Evolutionary conservation across 1,284 basidiomycete species (phyloP).

Genomic region (Ustilago lituana): DNA sequence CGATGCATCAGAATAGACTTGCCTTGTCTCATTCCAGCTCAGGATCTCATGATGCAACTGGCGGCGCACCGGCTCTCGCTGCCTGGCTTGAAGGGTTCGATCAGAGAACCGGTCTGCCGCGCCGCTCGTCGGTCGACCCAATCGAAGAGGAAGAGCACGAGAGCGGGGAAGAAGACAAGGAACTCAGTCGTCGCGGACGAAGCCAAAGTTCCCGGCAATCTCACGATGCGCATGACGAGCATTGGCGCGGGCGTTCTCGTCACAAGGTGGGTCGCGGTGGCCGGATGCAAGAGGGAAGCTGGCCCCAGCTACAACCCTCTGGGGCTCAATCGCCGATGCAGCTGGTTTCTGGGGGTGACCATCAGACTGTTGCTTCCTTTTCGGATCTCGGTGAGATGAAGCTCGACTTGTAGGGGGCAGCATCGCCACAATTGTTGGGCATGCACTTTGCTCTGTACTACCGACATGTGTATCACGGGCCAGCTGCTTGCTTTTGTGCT

Average conservation of each 20-base stretch:
- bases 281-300: slow-evolving; percentile 36
- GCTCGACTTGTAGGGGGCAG: slow-evolving; percentile 41
- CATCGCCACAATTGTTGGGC: too few relatives aligned
- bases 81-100: slow-evolving; percentile 51
- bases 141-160: slow-evolving; percentile 51
- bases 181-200: slow-evolving; percentile 39
- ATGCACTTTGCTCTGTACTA: too few relatives aligned
- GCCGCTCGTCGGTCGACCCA: slow-evolving; percentile 51
- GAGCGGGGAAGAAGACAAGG: slow-evolving; percentile 36
- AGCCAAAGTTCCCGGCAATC: slow-evolving; percentile 16
- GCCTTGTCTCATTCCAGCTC: slow-evolving; percentile 23
- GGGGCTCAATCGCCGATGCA: slow-evolving; percentile 49
- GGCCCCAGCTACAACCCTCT: slow-evolving; percentile 37
- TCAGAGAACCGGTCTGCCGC: slow-evolving; percentile 47
- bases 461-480: too few relatives aligned
- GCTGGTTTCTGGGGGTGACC: slow-evolving; percentile 14
- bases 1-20: slow-evolving; percentile 21
- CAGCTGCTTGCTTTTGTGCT: too few relatives aligned
- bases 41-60: slow-evolving; percentile 13
- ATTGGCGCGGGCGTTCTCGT: slow-evolving; percentile 34
- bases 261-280: slow-evolving; percentile 27
- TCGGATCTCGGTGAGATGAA: slow-evolving; percentile 41
- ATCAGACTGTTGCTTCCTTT: slow-evolving; percentile 19
- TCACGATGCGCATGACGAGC: slow-evolving; percentile 34
- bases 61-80: slow-evolving; percentile 26